These are phyloP conservation scores for Colletotrichum endophyticum DNA, from an alignment of 2,329 filamentous ascomycete genomes.

Conservation along the genomic window DNA sequence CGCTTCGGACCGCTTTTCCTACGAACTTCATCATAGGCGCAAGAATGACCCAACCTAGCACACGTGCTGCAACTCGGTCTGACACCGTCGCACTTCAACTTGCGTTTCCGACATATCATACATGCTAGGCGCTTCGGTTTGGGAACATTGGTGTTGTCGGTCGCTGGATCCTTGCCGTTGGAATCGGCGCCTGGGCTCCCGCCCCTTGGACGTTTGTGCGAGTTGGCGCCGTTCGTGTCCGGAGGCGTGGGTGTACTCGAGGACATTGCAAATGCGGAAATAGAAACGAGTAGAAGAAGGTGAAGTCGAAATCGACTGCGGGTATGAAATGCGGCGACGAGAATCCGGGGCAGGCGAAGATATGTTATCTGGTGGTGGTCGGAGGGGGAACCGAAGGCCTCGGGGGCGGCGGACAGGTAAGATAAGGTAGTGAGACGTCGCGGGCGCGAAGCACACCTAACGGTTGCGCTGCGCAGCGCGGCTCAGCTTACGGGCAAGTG, in stretches of 20 bases:
- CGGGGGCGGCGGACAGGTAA: background rate
- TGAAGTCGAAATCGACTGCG: background rate
- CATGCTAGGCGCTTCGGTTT: conserved; percentile 95
- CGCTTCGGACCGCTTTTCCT: conserved; percentile 95
- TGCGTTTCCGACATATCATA: conserved; percentile 90
- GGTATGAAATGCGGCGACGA: background rate
- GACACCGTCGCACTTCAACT: conserved; percentile 86
- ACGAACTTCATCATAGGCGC: conserved; percentile 89
- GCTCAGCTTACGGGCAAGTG: background rate
- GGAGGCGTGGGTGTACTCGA: conserved; percentile 23
- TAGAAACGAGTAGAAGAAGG: background rate
- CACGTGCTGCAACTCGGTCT: conserved; percentile 90
- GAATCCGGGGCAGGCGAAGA: background rate
- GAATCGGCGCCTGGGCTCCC: conserved; percentile 35
- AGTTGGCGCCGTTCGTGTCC: conserved; percentile 18
- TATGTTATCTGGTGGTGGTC: background rate
- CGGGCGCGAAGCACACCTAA: background rate
- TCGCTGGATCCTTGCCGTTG: conserved; percentile 43
- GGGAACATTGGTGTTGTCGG: conserved; percentile 64
- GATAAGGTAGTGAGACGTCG: background rate
- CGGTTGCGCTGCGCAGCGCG: background rate
- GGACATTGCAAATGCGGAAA: conserved; percentile 7
- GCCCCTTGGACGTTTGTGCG: conserved; percentile 15
- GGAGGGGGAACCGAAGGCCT: background rate
- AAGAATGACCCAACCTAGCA: conserved; percentile 82